Evolutionary conservation across 345 rosid species (phyloP), one percentile per base, ranked within the genome.

Genomic region (Geranium brycei): DNA sequence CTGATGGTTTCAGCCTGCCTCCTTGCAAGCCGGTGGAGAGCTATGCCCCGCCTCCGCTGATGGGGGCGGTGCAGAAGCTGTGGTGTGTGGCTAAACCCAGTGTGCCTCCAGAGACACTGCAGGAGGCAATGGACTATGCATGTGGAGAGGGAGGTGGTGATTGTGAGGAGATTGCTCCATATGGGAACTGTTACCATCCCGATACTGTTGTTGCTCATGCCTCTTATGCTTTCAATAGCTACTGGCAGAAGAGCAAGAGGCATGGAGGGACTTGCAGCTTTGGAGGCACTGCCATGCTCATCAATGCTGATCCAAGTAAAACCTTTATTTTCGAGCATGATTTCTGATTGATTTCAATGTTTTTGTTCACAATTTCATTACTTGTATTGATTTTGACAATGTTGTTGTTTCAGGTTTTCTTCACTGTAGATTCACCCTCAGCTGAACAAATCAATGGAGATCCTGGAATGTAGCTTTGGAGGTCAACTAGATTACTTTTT

Each of bases 81-180:
- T 87, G 93, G 93, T 87, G 93, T 47, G 88, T 87, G 51, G 85
- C 88, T 57, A 87, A 87, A 77, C 93, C 93, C 31, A 79, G 70
- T 62, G 93, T 87, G 17, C 83, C 89, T 2, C 79, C 78, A 18
- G 87, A 79, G 51, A 82, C 77, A 7, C 66, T 84, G 65, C 93
- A 84, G 62, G 79, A 82, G 63, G 83, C 86, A 6, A 64, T 87
- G 80, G 93, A 87, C 68, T 84, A 76, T 62, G 93, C 93, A 19
- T 87, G 93, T 58, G 90, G 90, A 64, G 73, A 76, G 64, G 89
- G 86, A 55, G 90, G 86, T 61, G 93, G 79, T 3, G 77, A 80
- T 65, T 84, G 93, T 62, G 80, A 77, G 47, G 90, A 78, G 72
- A 81, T 84, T 3, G 68, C 58, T 72, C 81, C 90, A 7, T 61